Conservation (phyloP, 345 rosid genomes). For the Chamaenerion angustifolium region DNA sequence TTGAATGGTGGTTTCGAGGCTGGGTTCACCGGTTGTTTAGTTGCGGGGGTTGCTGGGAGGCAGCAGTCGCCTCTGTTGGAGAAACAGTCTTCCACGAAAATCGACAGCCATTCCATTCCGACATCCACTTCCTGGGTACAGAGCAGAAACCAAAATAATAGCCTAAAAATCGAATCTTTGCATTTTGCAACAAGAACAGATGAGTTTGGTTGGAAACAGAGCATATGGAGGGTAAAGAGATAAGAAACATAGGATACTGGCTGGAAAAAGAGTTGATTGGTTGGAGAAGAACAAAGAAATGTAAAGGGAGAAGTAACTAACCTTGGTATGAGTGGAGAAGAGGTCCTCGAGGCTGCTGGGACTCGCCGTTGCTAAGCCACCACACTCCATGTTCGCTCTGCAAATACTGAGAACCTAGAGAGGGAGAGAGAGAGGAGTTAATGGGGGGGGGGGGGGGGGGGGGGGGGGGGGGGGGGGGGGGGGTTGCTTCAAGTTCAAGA, state of each 20-base stretch:
- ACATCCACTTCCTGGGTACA: constrained; percentile 48
- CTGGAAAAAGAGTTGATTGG: no score
- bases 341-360: constrained; percentile 25
- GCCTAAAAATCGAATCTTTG: not conserved
- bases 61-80: constrained; percentile 35
- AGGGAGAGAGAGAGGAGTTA: constrained; percentile 6
- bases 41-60: constrained; percentile 14
- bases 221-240: not conserved
- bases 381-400: constrained; percentile 20
- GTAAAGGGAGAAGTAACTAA: constrained; percentile 1
- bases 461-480: no score
- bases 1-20: constrained; percentile 5
- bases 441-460: no score
- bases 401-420: not conserved
- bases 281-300: no score
- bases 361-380: constrained; percentile 9
- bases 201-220: no score
- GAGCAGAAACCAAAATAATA: not conserved
- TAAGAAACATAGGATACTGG: not conserved
- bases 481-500: not conserved
- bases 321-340: constrained; percentile 26
- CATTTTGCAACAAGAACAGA: not conserved
- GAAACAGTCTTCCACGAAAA: constrained; percentile 56
- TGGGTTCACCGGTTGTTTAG: constrained; percentile 4
- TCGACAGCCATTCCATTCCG: constrained; percentile 49